Percentiles rank a stretch among this genome's conserved stretches.
Conservation (phyloP, 2,329 filamentous ascomycete species). For the Colletotrichum sp. region DNA sequence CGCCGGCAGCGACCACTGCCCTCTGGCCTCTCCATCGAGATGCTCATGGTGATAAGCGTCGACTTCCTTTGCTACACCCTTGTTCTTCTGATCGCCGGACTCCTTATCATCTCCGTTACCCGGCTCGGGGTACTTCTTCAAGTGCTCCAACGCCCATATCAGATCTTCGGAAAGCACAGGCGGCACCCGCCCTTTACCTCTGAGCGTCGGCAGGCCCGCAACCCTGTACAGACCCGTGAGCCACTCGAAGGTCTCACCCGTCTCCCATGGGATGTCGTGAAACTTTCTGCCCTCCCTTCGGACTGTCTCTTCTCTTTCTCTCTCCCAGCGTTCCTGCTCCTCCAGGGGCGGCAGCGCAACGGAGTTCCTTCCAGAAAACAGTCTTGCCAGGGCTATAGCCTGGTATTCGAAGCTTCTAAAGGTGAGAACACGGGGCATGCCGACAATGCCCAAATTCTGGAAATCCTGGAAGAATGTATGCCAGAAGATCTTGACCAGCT, state of each 20-base stretch:
- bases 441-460: slow-evolving; percentile 53
- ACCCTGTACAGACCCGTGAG: slow-evolving; percentile 49
- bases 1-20: background rate
- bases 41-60: background rate
- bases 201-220: slow-evolving; percentile 51
- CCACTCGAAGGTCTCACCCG: slow-evolving; percentile 53
- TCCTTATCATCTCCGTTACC: slow-evolving; percentile 17
- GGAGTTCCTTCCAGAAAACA: slow-evolving; percentile 47
- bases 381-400: slow-evolving; percentile 54
- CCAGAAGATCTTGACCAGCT: slow-evolving; percentile 49
- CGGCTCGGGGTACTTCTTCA: slow-evolving; percentile 51
- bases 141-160: slow-evolving; percentile 51
- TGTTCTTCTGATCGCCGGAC: background rate
- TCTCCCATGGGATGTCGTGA: slow-evolving; percentile 58
- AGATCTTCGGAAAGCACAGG: slow-evolving; percentile 46
- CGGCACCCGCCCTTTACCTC: slow-evolving; percentile 50
- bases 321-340: slow-evolving; percentile 53
- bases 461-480: slow-evolving; percentile 58
- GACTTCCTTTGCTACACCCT: background rate
- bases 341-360: slow-evolving; percentile 38
- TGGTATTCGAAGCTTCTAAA: slow-evolving; percentile 63
- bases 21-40: background rate
- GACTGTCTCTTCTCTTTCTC: slow-evolving; percentile 33
- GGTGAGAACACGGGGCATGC: slow-evolving; percentile 53
- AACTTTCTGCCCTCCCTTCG: slow-evolving; percentile 43